Conservation (phyloP, 129 eudicot species). For the Lonicera japonica region DNA sequence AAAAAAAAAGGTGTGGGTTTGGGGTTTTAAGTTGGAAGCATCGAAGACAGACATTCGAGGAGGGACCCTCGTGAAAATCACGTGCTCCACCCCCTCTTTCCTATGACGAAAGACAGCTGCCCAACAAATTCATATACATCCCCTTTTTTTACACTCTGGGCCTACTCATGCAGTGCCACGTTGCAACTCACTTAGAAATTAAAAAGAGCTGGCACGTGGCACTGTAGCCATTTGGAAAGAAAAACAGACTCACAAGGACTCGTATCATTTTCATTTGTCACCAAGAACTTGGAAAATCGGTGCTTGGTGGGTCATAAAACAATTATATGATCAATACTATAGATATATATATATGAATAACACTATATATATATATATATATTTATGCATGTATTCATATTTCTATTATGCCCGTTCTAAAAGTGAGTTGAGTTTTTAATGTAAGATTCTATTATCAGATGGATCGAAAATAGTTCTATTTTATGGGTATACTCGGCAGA, state of each 20-base stretch:
- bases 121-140: background rate
- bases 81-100: slow-evolving; percentile 19
- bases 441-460: too few species aligned
- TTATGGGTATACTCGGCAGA: too few species aligned
- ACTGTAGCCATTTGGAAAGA: background rate
- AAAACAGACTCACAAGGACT: slow-evolving; percentile 6
- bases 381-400: too few species aligned
- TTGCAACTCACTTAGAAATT: background rate
- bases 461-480: too few species aligned
- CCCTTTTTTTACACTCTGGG: background rate
- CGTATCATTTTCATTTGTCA: background rate
- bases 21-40: slow-evolving; percentile 8
- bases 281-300: background rate
- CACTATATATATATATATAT: too few species aligned
- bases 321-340: too few species aligned
- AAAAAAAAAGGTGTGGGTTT: background rate
- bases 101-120: slow-evolving; percentile 21
- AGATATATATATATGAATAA: too few species aligned
- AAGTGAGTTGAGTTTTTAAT: too few species aligned
- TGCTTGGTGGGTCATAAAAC: slow-evolving; percentile 3
- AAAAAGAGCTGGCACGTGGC: too few species aligned
- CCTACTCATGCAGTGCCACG: background rate
- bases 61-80: slow-evolving; percentile 26
- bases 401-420: too few species aligned
- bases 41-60: slow-evolving; percentile 25